These are phyloP conservation scores for Boletus rex-veris DNA, from an alignment of 768 basidiomycete species.

Conservation along the genomic window DNA sequence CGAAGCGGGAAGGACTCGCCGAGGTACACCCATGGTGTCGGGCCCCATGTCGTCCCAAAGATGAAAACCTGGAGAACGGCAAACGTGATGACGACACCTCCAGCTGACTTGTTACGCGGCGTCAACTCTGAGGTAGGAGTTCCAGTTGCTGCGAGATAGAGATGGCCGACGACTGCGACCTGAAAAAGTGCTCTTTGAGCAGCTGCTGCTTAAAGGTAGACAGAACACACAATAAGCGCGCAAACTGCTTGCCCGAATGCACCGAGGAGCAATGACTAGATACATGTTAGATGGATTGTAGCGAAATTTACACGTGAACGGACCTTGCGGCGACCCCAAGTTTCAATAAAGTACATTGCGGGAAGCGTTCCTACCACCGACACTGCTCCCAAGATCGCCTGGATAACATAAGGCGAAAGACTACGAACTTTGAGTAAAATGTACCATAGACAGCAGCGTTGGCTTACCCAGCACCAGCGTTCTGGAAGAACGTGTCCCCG, in stretches of 20 bases:
- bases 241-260: slow-evolving; percentile 58
- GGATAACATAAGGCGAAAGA: slow-evolving; percentile 71
- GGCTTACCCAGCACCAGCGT: slow-evolving; percentile 58
- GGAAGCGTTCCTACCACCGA: slow-evolving; percentile 72
- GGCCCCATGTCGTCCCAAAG: slow-evolving; percentile 75
- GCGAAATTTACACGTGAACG: slow-evolving; percentile 2
- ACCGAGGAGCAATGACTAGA: slow-evolving; percentile 62
- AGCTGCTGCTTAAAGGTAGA: not conserved
- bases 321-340: slow-evolving; percentile 69
- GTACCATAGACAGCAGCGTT: not conserved
- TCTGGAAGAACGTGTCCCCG: slow-evolving; percentile 78
- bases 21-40: slow-evolving; percentile 72
- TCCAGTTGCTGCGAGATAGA: slow-evolving; percentile 51
- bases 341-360: slow-evolving; percentile 64
- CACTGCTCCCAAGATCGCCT: slow-evolving; percentile 70
- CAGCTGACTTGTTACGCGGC: slow-evolving; percentile 54
- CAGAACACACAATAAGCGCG: slow-evolving; percentile 50
- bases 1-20: slow-evolving; percentile 82
- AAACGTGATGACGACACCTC: slow-evolving; percentile 68
- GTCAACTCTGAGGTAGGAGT: slow-evolving; percentile 50
- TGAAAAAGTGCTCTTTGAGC: slow-evolving; percentile 17
- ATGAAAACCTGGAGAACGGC: slow-evolving; percentile 74
- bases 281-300: not conserved
- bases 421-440: slow-evolving; percentile 24
- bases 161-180: slow-evolving; percentile 73